A percentile compares a stretch with the other conserved stretches of the same genome.
Evolutionary conservation across 2,329 filamentous ascomycete genomes (phyloP).

Genomic region (Fonsecaea monophora): DNA sequence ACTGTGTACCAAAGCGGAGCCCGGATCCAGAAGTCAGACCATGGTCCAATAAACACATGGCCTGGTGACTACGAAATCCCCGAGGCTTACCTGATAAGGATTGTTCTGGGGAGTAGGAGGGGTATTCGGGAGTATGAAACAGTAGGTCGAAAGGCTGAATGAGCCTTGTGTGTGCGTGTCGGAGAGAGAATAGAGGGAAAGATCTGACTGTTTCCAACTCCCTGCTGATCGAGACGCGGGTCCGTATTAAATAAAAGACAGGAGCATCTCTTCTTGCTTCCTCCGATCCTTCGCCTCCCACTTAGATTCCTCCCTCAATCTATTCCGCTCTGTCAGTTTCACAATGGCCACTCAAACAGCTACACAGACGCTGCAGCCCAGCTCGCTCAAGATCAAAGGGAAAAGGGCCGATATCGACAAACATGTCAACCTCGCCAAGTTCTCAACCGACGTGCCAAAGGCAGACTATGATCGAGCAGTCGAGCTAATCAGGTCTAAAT

Average conservation of each 20-base stretch:
- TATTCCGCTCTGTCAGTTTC: not conserved
- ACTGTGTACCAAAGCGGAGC: not conserved
- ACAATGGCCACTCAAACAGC: conserved; percentile 14
- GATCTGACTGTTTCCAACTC: not conserved
- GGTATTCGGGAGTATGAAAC: not conserved
- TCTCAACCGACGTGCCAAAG: conserved; percentile 8
- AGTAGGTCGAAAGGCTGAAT: conserved; percentile 5
- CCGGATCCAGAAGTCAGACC: not conserved
- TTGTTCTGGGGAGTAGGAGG: not conserved
- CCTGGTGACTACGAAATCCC: not conserved
- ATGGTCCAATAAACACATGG: not conserved
- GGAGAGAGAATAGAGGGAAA: no score
- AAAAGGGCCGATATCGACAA: conserved; percentile 50
- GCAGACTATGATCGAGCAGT: conserved; percentile 18
- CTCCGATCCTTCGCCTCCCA: not conserved
- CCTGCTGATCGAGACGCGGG: no score
- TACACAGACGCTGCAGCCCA: not conserved
- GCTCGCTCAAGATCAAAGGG: conserved; percentile 13
- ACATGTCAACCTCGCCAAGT: conserved; percentile 74
- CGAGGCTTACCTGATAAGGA: not conserved
- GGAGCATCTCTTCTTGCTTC: not conserved
- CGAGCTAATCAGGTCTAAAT: conserved; percentile 8
- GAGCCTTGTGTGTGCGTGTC: not conserved
- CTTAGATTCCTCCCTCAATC: no score
- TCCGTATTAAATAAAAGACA: not conserved